These are phyloP conservation scores for Microbotryum violaceum DNA, from an alignment of 1,284 basidiomycete species.

Conservation along the genomic window DNA sequence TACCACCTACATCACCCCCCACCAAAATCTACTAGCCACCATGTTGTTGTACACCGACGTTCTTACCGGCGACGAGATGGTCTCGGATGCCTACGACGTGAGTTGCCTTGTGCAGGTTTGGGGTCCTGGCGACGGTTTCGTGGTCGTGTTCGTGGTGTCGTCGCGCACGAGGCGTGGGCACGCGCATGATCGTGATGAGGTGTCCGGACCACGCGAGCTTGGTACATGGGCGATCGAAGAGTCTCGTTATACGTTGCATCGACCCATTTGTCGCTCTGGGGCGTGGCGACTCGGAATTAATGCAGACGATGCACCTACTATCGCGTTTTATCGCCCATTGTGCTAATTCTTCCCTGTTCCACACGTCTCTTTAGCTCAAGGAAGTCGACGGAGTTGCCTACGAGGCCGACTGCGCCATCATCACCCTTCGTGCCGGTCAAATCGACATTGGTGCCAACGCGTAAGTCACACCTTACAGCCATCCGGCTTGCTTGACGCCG, in stretches of 20 bases:
- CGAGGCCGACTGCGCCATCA: conserved; percentile 78
- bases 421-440: conserved; percentile 71
- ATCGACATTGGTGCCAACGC: conserved; percentile 71
- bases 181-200: too few relatives aligned
- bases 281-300: too few relatives aligned
- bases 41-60: conserved; percentile 72
- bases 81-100: conserved; percentile 86
- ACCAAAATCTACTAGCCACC: neutral
- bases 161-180: too few relatives aligned
- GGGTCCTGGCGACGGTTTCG: too few relatives aligned
- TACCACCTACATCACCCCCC: too few relatives aligned
- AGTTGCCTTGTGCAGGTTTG: conserved; percentile 35
- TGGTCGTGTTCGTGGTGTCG: too few relatives aligned
- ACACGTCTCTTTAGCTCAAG: conserved; percentile 46
- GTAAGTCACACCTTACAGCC: conserved; percentile 38
- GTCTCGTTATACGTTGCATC: too few relatives aligned
- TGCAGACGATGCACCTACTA: conserved; percentile 4
- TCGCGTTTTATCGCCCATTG: neutral
- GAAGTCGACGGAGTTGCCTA: conserved; percentile 72
- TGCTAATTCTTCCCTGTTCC: conserved; percentile 6
- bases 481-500: too few relatives aligned
- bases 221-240: too few relatives aligned
- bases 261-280: neutral
- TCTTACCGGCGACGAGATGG: conserved; percentile 81
- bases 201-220: too few relatives aligned